phyloP scores from a whole-genome alignment of 805 yeast species.

The Yarrowia osloensis region DNA sequence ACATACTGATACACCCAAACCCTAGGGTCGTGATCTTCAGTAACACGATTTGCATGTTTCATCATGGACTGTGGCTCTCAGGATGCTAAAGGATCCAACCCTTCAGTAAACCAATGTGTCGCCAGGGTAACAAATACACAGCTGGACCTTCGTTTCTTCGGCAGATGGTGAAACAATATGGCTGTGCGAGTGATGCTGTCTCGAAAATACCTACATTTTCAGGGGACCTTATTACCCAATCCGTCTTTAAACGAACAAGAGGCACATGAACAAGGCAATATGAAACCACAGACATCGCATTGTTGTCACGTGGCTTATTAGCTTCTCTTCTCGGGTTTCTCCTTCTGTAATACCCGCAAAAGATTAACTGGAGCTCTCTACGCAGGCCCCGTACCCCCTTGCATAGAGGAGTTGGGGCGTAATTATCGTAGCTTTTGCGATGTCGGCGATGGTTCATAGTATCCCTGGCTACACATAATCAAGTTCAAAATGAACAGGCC shows the following conservation, averaged over 20 bases:
- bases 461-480: background rate
- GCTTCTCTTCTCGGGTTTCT: background rate
- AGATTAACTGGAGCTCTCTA: background rate
- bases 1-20: too few species aligned
- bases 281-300: background rate
- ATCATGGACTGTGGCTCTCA: too few species aligned
- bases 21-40: background rate
- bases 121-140: too few species aligned
- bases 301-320: background rate
- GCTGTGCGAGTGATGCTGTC: background rate
- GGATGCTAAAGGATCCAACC: too few species aligned
- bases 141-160: too few species aligned
- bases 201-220: background rate
- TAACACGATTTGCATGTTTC: background rate
- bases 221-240: background rate
- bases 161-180: background rate
- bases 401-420: too few species aligned
- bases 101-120: too few species aligned
- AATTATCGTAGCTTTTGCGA: background rate
- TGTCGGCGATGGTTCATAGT: background rate
- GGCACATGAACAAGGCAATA: background rate
- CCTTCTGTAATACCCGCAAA: background rate
- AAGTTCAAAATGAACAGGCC: too few species aligned
- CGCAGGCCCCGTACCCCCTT: background rate
- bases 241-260: background rate